phyloP scores from a whole-genome alignment of 2,329 filamentous ascomycete species.

The Sodiomyces alkalinus region DNA sequence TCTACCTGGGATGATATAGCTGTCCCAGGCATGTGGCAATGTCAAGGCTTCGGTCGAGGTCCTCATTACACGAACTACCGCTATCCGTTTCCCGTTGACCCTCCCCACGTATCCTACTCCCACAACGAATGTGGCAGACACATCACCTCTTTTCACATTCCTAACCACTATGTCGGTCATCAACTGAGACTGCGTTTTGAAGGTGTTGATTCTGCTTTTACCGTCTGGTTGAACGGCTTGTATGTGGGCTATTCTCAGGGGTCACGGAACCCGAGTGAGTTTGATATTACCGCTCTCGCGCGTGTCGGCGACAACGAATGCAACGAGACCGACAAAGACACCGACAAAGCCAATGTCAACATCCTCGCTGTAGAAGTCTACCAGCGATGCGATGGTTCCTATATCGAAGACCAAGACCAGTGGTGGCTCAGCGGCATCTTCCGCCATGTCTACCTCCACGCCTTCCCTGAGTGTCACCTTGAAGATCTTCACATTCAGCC shows the following conservation, averaged over 20 bases:
- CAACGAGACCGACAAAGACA: no score
- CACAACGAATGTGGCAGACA: conserved; percentile 54
- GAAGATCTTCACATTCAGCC: conserved; percentile 43
- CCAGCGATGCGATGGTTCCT: conserved; percentile 56
- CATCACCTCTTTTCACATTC: conserved; percentile 38
- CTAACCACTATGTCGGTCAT: conserved; percentile 25
- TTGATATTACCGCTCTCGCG: conserved; percentile 47
- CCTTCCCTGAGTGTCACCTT: conserved; percentile 38
- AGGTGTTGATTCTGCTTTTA: conserved; percentile 58
- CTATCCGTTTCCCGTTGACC: conserved; percentile 52
- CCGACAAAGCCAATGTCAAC: no score
- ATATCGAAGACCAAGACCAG: conserved; percentile 58
- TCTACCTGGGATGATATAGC: conserved; percentile 32
- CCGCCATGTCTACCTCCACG: conserved; percentile 50
- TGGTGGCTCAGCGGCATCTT: conserved; percentile 58
- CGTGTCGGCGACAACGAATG: no score
- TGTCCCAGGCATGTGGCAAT: conserved; percentile 58
- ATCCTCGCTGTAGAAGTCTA: conserved; percentile 52
- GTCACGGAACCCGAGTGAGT: conserved; percentile 56
- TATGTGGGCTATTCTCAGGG: conserved; percentile 60
- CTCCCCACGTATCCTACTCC: conserved; percentile 47
- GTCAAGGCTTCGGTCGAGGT: conserved; percentile 46
- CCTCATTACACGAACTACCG: conserved; percentile 58
- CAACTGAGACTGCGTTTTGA: conserved; percentile 58
- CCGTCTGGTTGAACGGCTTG: conserved; percentile 53